Percentiles rank a stretch among this genome's conserved stretches.
Conservation (phyloP, 495 filamentous ascomycete genomes). For the Niebla homalea region DNA sequence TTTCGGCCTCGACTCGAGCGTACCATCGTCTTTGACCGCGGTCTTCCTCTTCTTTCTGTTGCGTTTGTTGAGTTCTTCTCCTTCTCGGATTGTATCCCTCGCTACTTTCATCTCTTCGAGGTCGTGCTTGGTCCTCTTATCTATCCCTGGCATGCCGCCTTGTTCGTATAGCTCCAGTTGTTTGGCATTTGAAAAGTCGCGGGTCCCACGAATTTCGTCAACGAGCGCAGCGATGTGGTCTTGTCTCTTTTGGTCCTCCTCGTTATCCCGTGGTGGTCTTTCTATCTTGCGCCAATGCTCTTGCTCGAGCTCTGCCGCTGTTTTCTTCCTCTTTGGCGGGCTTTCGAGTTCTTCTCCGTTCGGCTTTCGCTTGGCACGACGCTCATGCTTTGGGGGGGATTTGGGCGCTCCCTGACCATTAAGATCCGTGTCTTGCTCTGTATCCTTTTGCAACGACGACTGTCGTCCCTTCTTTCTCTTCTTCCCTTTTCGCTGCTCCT, state of each 20-base stretch:
- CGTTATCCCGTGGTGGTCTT: background rate
- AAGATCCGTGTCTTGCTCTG: background rate
- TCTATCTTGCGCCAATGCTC: background rate
- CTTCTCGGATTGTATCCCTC: background rate
- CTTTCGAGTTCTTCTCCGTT: background rate
- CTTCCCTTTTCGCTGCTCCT: background rate
- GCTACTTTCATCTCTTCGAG: background rate
- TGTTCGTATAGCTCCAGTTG: conserved; percentile 3
- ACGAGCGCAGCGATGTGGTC: background rate
- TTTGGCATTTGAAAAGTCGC: background rate
- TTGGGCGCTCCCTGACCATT: background rate
- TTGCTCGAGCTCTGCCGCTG: background rate
- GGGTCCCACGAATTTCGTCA: background rate
- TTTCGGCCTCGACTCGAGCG: background rate
- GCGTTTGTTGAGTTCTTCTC: background rate
- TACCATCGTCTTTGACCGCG: conserved; percentile 11
- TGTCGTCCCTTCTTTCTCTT: background rate
- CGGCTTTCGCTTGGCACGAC: background rate
- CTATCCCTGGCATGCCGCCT: background rate
- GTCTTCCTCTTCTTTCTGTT: background rate
- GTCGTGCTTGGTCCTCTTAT: background rate
- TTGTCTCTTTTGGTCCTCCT: background rate
- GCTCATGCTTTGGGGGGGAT: background rate
- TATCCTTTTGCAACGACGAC: background rate
- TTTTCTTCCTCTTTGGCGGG: background rate